Conservation (phyloP, 441 rosid genomes). For the Raphanus hybrid region DNA sequence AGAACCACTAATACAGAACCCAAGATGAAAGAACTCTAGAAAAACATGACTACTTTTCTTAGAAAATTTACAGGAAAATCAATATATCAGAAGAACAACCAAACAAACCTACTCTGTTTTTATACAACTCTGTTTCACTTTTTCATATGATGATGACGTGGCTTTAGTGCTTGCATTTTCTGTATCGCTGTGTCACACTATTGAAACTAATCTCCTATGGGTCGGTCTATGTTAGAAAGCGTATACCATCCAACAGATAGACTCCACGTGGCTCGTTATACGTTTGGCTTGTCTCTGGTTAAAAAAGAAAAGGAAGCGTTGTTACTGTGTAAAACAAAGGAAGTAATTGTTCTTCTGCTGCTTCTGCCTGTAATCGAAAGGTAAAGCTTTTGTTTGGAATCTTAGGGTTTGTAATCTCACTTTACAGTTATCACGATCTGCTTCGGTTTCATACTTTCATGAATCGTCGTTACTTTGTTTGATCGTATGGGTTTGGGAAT, state of each 20-base stretch:
- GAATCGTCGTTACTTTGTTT: neutral
- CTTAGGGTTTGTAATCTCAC: neutral
- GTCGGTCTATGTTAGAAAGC: neutral
- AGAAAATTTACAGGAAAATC: neutral
- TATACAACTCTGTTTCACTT: neutral
- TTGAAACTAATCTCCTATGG: neutral
- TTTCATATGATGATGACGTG: neutral
- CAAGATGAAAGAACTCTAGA: neutral
- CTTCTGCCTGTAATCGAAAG: slow-evolving; percentile 18
- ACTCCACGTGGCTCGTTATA: slow-evolving; percentile 17
- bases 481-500: neutral
- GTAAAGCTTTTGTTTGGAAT: slow-evolving; percentile 16
- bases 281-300: neutral
- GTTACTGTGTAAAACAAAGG: neutral
- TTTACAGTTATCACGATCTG: neutral
- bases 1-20: neutral
- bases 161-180: neutral
- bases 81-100: neutral
- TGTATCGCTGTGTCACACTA: neutral
- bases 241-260: slow-evolving; percentile 19
- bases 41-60: neutral
- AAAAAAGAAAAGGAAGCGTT: neutral
- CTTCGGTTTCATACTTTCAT: neutral
- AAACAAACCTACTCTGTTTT: neutral
- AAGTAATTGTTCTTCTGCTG: slow-evolving; percentile 9